These are phyloP conservation scores for Truncatella angustata DNA, from an alignment of 2,329 filamentous ascomycete genomes.

Conservation along the genomic window DNA sequence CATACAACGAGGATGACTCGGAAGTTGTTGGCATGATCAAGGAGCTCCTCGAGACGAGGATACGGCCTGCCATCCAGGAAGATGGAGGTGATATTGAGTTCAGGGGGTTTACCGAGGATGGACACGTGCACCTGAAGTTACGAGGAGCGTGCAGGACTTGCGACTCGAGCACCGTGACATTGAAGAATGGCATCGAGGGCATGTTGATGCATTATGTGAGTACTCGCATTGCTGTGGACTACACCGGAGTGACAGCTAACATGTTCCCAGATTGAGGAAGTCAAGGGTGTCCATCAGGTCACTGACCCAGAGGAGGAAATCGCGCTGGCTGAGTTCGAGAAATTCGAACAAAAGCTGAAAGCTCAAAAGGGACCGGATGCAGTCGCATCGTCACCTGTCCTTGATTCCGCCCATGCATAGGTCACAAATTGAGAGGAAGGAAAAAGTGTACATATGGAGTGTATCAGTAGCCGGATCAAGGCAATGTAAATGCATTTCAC, in stretches of 20 bases:
- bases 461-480: too few species aligned
- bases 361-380: conserved; percentile 47
- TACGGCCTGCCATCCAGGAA: conserved; percentile 93
- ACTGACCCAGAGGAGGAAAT: conserved; percentile 91
- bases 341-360: conserved; percentile 82
- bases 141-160: conserved; percentile 93
- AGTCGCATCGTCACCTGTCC: conserved; percentile 34
- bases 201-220: conserved; percentile 96
- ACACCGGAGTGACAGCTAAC: background rate
- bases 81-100: conserved; percentile 98
- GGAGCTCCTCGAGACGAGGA: conserved; percentile 91
- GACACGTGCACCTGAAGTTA: conserved; percentile 82
- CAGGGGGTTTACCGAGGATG: conserved; percentile 75
- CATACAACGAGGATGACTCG: conserved; percentile 85
- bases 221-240: conserved; percentile 20
- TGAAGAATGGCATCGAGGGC: conserved; percentile 97
- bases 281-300: conserved; percentile 87
- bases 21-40: conserved; percentile 99
- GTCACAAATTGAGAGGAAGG: background rate
- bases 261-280: conserved; percentile 74
- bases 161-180: conserved; percentile 92
- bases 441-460: too few species aligned
- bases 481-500: too few species aligned
- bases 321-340: conserved; percentile 82
- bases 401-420: background rate